Conservation (phyloP, 768 basidiomycete genomes). For the Lactarius quietus region DNA sequence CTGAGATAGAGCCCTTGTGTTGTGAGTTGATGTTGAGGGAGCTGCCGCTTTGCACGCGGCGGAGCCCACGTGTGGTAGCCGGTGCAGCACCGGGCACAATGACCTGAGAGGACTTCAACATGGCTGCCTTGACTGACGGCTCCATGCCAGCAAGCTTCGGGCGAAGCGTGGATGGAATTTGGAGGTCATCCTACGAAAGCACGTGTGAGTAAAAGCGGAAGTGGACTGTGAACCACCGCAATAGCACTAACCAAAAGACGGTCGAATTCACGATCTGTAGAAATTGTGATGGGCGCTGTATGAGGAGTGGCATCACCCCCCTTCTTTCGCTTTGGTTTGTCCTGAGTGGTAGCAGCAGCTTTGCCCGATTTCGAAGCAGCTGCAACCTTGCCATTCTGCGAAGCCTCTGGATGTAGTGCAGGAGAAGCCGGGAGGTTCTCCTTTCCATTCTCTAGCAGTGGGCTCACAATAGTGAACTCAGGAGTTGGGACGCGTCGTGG, state of each 20-base stretch:
- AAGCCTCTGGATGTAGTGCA: conserved; percentile 14
- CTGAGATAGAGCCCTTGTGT: conserved; percentile 25
- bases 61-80: conserved; percentile 52
- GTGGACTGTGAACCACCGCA: not conserved
- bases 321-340: conserved; percentile 42
- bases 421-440: conserved; percentile 52
- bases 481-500: conserved; percentile 60
- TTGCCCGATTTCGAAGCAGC: conserved; percentile 36
- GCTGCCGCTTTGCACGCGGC: conserved; percentile 71
- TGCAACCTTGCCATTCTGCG: conserved; percentile 28
- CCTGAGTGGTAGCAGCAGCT: conserved; percentile 37
- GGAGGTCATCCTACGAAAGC: conserved; percentile 75
- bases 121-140: conserved; percentile 81
- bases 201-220: not conserved
- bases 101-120: conserved; percentile 80
- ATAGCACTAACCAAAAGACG: conserved; percentile 61
- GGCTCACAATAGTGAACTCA: conserved; percentile 72
- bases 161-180: conserved; percentile 75
- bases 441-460: conserved; percentile 52
- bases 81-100: conserved; percentile 36
- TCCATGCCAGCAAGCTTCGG: conserved; percentile 82
- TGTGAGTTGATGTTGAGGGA: conserved; percentile 56
- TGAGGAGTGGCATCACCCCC: conserved; percentile 25
- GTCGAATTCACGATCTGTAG: conserved; percentile 73
- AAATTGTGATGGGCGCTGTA: conserved; percentile 34